phyloP scores from a whole-genome alignment of 306 rosid species.

The Cucurbita moschata region DNA sequence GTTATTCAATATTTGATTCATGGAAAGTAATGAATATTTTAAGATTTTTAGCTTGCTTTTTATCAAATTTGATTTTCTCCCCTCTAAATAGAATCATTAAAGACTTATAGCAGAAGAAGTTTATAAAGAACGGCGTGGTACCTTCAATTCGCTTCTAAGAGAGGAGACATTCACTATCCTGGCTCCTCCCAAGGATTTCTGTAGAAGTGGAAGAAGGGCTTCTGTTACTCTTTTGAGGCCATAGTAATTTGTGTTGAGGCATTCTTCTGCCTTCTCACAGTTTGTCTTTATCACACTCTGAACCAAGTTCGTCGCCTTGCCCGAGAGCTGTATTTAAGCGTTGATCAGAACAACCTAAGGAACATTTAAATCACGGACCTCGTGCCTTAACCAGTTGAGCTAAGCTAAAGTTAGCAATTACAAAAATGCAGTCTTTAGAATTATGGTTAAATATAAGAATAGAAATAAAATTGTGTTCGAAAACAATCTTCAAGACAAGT shows the following conservation, averaged over 20 bases:
- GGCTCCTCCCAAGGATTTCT: slow-evolving; percentile 27
- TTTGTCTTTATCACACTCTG: slow-evolving; percentile 21
- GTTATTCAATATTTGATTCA: no score
- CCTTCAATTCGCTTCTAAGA: slow-evolving; percentile 43
- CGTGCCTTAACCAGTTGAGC: not conserved
- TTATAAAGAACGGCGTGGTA: not conserved
- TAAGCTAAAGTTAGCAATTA: no score
- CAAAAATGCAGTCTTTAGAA: not conserved
- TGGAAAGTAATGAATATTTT: no score
- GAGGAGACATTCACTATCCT: slow-evolving; percentile 46
- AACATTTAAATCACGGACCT: no score
- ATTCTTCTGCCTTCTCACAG: slow-evolving; percentile 31
- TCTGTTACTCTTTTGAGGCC: slow-evolving; percentile 39
- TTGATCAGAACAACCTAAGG: not conserved
- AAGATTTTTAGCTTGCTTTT: no score
- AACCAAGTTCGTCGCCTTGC: slow-evolving; percentile 15
- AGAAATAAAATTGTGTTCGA: not conserved
- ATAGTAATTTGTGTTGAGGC: slow-evolving; percentile 38
- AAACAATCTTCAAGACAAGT: not conserved
- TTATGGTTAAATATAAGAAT: no score
- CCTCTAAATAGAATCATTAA: not conserved
- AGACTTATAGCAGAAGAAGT: not conserved
- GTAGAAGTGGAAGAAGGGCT: slow-evolving; percentile 42
- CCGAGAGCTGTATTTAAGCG: slow-evolving; percentile 26
- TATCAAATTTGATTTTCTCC: not conserved